Evolutionary conservation across 306 rosid species (phyloP), one percentile per base, ranked within the genome.

Genomic region (Pachyrhizus erosus): DNA sequence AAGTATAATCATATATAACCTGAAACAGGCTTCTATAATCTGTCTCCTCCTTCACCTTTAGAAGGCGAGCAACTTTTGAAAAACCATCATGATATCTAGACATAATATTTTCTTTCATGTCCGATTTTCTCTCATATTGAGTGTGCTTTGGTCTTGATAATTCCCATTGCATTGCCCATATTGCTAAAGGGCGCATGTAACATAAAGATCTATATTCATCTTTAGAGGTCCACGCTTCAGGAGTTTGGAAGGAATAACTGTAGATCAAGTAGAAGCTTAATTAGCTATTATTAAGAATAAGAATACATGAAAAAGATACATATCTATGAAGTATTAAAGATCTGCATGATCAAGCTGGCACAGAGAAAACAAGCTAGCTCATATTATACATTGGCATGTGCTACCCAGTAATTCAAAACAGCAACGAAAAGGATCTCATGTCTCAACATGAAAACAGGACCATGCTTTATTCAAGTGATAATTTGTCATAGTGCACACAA

Each of bases 141-240:
- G 40, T 1, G 70, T 74, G 68, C 15, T 87, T 87, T 68, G 88
- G 80, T 84, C 85, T 88, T 79, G 95, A 79, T 76, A 95, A 54
- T 61, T 92, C 98, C 98, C 98, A 95, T 58, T 95, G 98, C 97
- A 95, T 95, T 14, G 98, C 94, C 98, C 98, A 95, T 85, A 95
- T 95, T 23, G 98, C 98, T 61, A 95, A 88, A 67, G 98, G 98
- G 43, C 98, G 94, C 98, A 95, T 95, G 89, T 95, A 94, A 76
- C 86, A 80, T 43, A 94, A 45, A 23, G 98, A 91, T 84, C 98
- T 84, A 68, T 88, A 94, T 86, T 81, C 89, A 76, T 80, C 97
- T 0, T 77, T 48, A 4, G 88, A 87, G 66, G 74, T 89, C 98
- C 98, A 95, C 64, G 91, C 98, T 86, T 95, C 98, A 1, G 98